Evolutionary conservation across 768 basidiomycete species (phyloP), one percentile per base, ranked within the genome.

Genomic region (Cyathus striatus): DNA sequence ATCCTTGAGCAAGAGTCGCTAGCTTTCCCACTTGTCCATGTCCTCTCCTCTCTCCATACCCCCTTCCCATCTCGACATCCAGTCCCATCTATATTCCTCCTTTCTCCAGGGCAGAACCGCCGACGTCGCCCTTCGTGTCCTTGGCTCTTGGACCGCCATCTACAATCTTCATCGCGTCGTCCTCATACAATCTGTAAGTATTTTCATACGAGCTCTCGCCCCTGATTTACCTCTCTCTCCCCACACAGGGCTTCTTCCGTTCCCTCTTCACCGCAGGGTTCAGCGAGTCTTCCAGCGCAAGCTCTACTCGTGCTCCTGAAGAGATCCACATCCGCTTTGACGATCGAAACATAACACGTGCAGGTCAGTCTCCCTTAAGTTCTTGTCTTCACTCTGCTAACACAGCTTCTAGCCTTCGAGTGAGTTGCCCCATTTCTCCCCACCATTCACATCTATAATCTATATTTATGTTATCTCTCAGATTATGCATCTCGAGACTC

Each of bases 131-230:
- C 66, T 96, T 36, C 70, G 76, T 38, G 75, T 94, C 16, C 63
- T 68, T 21, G 85, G 79, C 3, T 70, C 81, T 3, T 77, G 75
- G 90, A 60, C 65, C 38, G 86, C 87, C 1, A 65, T 79, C 25
- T 96, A 94, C 67, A 76, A 71, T 34, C 69, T 92, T 5, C 93
- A 96, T 62, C 76, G 82, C 20, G 83, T 94, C 41, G 80, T 96
- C 27, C 80, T 95, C 46, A 90, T 91, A 33, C 93, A 95, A 62
- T 81, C 90, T 6, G 90, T 90, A 42, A 43, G 53, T 48, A 17
- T 35, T n/a, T 27, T 26, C 10, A 30, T n/a, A 30, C 49, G 23
- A 3, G 13, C 32, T n/a, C 52, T 41, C 39, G n/a, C 45, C 36
- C 33, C 27, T 40, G 47, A 39, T 26, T 13, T 36, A 36, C 10